Evolutionary conservation across 495 filamentous ascomycete genomes (phyloP), one percentile per base, ranked within the genome.

Genomic region (Lepidopterella palustris): DNA sequence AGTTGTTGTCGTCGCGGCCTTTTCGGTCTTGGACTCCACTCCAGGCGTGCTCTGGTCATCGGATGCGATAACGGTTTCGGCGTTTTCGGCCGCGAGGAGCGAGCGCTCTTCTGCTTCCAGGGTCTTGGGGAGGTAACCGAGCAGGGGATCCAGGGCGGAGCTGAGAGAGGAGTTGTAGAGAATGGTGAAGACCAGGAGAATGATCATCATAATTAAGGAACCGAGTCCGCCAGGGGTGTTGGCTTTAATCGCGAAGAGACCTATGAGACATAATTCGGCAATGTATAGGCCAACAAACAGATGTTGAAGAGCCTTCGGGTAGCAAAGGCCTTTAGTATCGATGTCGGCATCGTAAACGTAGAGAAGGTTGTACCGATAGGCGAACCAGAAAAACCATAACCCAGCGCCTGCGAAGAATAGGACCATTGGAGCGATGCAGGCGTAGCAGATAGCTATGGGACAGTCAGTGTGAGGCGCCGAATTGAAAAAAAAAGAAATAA

Each of bases 321-420:
- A 98, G 61, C 87, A 82, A 32, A 88, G 82, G 56, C 93, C 93
- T 64, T 95, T 90, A 25, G 93, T 97, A 74, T 98, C 92, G 69
- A 97, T 86, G 53, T 79, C 61, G 27, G 87, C 81, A 67, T 95
- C 88, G 53, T 86, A 89, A 52, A 96, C 90, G 73, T 95, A 98
- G 49, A 98, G 80, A 66, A 97, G 71, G 70, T 98, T 96, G 80
- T 98, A 97, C 4, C 90, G 84, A 82, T 89, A 97, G 55, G 93
- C 92, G 49, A 95, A 77, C 74, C 97, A 97, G 75, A 98, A 89
- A 55, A 96, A 77, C 55, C 80, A 84, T 58, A 97, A 78, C 58
- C 89, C 92, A 52, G 97, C 78, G 20, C 86, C 84, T 31, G 87
- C 87, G 73, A 97, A 97, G 23, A 85, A 89, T 47, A 97, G 77